Base-by-base conservation (phyloP, 768 basidiomycete species). In the Hemileccinum rubropunctum region DNA sequence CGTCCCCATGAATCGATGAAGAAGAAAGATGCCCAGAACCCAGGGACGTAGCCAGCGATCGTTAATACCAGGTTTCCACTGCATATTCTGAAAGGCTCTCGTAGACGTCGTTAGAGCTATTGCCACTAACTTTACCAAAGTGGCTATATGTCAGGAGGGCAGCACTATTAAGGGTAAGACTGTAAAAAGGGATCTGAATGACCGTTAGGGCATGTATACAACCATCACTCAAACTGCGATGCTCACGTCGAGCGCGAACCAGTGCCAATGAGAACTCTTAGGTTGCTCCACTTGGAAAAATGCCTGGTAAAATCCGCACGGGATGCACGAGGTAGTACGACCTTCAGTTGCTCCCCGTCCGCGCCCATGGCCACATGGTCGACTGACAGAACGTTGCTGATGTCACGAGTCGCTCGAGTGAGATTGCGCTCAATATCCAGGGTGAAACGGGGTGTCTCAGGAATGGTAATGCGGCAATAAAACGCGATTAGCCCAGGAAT, bases 381-480 rank as follows among this genome's bases (percentile, higher is more conserved):
- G 18, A 68, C 72, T 17, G 74, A 70, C 37, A 92, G 59, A 51
- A 88, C 83, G 21, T 74, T 74, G 46, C 81, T 75, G 54, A 92
- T 88, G 57, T 94, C 91, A 43, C 76, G 70, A 3, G 79, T 58
- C 9, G 91, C 92, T 61, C 84, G 86, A 50, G 77, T 71, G 45
- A 94, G 73, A 62, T 94, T 91, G 37, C 73, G 75, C 65, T 90
- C 87, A 54, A 95, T 80, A 73, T 94, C 91, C 86, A 94, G 91
- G 52, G 90, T 95, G 69, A 78, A 84, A 54, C 92, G 90, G 26
- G 92, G 92, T 1, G 91, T 93, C 68, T 95, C 91, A 12, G 91
- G 90, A 61, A 95, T 91, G 27, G 91, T 93, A 35, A 92, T 75
- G 61, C 92, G 89, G 83, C 88, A 91, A 74, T 91, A 94, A 45